Base-by-base conservation (phyloP, 371 early-diverging fungal species). In the Mucor irregularis region DNA sequence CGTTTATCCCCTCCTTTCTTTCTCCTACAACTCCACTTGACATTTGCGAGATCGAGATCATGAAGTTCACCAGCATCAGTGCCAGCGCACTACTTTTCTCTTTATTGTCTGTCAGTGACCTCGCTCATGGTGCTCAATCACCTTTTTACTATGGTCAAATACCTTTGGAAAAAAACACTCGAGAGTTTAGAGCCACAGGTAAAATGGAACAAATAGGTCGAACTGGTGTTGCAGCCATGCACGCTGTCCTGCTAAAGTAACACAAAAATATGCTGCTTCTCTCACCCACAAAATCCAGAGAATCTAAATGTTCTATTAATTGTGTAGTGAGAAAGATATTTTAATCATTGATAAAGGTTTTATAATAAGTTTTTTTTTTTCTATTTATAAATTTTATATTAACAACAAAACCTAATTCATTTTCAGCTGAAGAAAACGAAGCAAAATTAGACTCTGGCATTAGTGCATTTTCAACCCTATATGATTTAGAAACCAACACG, bases 401-500 rank as follows among this genome's bases (percentile, higher is more conserved):
- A 31, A 31, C 11, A 31, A n/a, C 39, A 38, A 38, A 14, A 5
- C 2, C 25, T 13, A 24, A 42, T 17, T 42, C 39, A 17, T 11
- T n/a, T 31, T 24, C 55, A 74, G 78, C 78, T 29, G 75, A 78
- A 59, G 73, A 73, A 70, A 78, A 78, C 28, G 78, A 78, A 58
- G 78, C 78, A 21, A 67, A 73, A 38, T 73, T 78, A 17, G 78
- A 78, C 53, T 73, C 78, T 10, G 78, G 78, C 0, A 67, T 74
- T 53, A 80, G 71, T 13, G 82, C 86, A 3, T 82, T 69, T 61
- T 76, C 82, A 17, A 73, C 71, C 14, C 75, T 80, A 53, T 86
- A 83, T 56, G 79, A 86, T 57, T 33, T 86, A 3, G 67, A 66
- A 8, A 78, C 71, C 3, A 68, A 82, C 49, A 47, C 53, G 13